Base-by-base conservation (phyloP, 805 yeast species). In the Saturnispora serradocipensis region DNA sequence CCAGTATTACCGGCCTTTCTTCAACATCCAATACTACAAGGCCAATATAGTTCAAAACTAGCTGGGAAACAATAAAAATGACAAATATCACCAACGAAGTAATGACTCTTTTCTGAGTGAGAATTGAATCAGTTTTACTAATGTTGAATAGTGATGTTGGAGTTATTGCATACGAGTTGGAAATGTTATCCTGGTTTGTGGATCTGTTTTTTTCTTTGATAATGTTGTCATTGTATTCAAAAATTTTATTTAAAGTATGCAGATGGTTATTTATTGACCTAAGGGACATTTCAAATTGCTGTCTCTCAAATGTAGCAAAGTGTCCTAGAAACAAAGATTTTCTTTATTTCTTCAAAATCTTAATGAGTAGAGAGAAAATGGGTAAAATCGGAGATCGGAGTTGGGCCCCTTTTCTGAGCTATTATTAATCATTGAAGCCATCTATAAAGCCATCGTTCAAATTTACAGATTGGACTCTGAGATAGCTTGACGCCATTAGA, bases 401-500 rank as follows among this genome's bases (percentile, higher is more conserved):
- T 28, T 43, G 20, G 24, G 35, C 42, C 42, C 42, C 9, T 38
- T 38, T 38, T 18, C 24, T 18, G 13, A 18, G 42, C 22, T 3
- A 3, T 18, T 8, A 18, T 35, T 18, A 7, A 18, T 38, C 13
- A 45, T 32, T 45, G 46, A 20, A 54, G 48, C 24, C 39, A 27
- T 1, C 36, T 4, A 32, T 62, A 66, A 34, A 64, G 49, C 35
- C 50, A 55, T 49, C 88, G 67, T 60, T 84, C 90, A 11, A 78
- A 48, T 11, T 69, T 68, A 28, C 84, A 81, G 42, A 82, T 73
- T 13, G 73, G 43, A 51, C 77, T 74, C 25, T 72, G 66, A 2
- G 85, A 76, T 43, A 70, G 65, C 51, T 69, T 70, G 4, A 89
- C 95, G 4, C 98, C 98, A 24, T 81, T 81, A 48, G 76, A 71